These are phyloP conservation scores for Leccinum olivaceopallidum DNA, from an alignment of 768 basidiomycete species.

Conservation along the genomic window DNA sequence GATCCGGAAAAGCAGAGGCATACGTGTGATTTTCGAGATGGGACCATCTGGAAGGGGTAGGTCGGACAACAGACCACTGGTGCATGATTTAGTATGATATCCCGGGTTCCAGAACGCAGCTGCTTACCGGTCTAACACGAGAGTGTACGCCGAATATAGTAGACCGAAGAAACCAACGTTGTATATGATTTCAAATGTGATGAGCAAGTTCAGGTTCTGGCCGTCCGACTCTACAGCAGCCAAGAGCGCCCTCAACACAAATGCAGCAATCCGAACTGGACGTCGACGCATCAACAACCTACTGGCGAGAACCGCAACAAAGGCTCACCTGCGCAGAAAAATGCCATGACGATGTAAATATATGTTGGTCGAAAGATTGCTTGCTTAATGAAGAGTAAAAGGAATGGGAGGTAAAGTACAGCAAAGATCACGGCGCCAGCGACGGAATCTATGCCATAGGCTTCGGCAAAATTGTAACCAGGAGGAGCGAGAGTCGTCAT, in stretches of 20 bases:
- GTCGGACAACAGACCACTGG: conserved; percentile 25
- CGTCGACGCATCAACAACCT: background rate
- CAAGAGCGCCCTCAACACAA: conserved; percentile 30
- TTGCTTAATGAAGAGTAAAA: conserved; percentile 23
- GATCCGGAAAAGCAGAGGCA: conserved; percentile 26
- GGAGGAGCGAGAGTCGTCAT: conserved; percentile 22
- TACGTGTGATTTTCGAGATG: conserved; percentile 24
- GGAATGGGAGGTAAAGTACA: conserved; percentile 29
- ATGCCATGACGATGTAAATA: conserved; percentile 28
- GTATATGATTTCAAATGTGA: conserved; percentile 35
- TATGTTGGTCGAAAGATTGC: conserved; percentile 27
- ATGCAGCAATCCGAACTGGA: conserved; percentile 34
- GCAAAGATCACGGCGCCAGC: conserved; percentile 35
- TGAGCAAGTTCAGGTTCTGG: conserved; percentile 22
- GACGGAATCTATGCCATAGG: conserved; percentile 31
- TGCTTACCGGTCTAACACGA: conserved; percentile 34
- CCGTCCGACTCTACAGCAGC: conserved; percentile 25
- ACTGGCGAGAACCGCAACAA: background rate
- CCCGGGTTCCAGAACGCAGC: background rate
- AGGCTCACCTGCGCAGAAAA: conserved; percentile 32
- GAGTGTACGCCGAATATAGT: conserved; percentile 35
- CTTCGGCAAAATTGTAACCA: conserved; percentile 25
- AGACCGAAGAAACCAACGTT: conserved; percentile 38
- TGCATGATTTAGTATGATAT: background rate
- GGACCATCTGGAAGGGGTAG: conserved; percentile 24